Evolutionary conservation across 2,329 filamentous ascomycete species (phyloP), one percentile per base, ranked within the genome.

Genomic region (Cladosporium sp.): DNA sequence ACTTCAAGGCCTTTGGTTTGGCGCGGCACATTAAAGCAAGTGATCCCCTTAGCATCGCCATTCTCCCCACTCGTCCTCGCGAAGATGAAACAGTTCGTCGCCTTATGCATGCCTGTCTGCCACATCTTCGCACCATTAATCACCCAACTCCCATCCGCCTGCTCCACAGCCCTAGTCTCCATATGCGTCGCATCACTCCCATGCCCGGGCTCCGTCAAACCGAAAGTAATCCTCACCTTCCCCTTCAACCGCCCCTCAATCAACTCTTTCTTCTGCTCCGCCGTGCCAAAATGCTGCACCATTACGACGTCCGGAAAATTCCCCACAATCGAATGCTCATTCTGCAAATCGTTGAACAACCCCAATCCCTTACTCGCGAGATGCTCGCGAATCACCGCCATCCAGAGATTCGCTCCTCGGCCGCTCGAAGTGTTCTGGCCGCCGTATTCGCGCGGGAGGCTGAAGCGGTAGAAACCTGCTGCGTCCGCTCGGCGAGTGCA

Each of bases 141-240:
- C 56, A 76, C 41, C 68, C 73, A 82, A 6, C 74, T 66, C 1
- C 74, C 76, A 41, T 73, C 68, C 3, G 58, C 71, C 56, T 73
- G 70, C 19, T 67, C 70, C 27, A 57, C 65, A 2, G 77, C 81
- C 20, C 63, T 68, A 0, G 80, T 84, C 18, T 71, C 74, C 78
- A 83, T 82, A 59, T 79, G 77, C 2, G 80, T 84, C 4, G 79
- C 80, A 64, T 84, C 80, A 52, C 77, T 81, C 15, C 81, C 81
- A 58, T 84, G 80, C 15, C 72, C 73, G 13, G 78, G 78, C 64
- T 84, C 81, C 7, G 80, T 83, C 57, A 84, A 61, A 3, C 81
- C 81, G 62, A 84, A 84, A 0, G 79, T 82, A 55, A 78, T 75
- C 33, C 75, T 67, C 51, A 82, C 76, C 46, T 75, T 72, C 8